phyloP scores from a whole-genome alignment of 2,329 filamentous ascomycete species.

The Colletotrichum sp. region DNA sequence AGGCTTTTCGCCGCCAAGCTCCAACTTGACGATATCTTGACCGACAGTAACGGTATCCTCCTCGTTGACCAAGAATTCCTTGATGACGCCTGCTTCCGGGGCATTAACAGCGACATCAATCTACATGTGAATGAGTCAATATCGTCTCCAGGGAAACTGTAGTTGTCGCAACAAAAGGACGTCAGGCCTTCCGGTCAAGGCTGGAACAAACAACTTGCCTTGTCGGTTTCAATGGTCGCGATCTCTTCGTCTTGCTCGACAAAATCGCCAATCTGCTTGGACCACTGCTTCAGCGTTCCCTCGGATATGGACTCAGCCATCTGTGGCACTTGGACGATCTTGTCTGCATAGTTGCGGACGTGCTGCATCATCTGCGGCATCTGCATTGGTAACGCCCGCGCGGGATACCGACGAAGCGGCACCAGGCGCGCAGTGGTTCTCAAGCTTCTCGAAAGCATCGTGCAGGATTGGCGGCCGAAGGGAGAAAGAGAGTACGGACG shows the following conservation, averaged over 20 bases:
- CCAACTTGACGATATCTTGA: conserved; percentile 86
- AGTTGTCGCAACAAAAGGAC: not conserved
- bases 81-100: conserved; percentile 87
- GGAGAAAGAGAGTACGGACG: not conserved
- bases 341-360: conserved; percentile 74
- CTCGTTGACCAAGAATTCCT: conserved; percentile 88
- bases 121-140: conserved; percentile 46
- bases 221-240: conserved; percentile 98
- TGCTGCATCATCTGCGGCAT: conserved; percentile 60
- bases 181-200: not conserved
- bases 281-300: conserved; percentile 94
- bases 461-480: conserved; percentile 12
- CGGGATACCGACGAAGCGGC: conserved; percentile 45
- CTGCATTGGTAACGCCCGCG: conserved; percentile 35
- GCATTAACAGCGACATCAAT: conserved; percentile 98
- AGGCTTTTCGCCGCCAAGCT: conserved; percentile 62
- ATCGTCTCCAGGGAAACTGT: not conserved
- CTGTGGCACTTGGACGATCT: conserved; percentile 88
- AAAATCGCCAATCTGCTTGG: conserved; percentile 89
- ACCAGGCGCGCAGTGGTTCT: conserved; percentile 47
- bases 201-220: conserved; percentile 60
- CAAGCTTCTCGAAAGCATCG: conserved; percentile 49
- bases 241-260: conserved; percentile 98
- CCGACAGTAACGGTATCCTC: conserved; percentile 96
- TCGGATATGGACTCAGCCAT: conserved; percentile 99